These are phyloP conservation scores for Trichosporon faecale DNA, from an alignment of 1,284 basidiomycete species.

Conservation along the genomic window DNA sequence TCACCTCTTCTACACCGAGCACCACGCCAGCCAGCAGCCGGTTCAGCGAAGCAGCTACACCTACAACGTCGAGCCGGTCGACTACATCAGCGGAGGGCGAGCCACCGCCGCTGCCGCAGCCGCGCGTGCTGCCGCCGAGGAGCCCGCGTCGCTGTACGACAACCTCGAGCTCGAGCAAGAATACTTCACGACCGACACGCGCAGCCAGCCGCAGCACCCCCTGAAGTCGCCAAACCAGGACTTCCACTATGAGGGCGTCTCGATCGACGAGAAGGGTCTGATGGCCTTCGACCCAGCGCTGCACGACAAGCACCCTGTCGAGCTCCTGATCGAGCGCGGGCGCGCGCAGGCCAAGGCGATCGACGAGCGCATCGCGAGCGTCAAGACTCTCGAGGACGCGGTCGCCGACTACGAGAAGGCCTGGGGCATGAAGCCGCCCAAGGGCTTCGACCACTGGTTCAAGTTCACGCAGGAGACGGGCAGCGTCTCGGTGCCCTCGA, in stretches of 20 bases:
- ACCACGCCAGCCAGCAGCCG: background rate
- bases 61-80: background rate
- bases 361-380: slow-evolving; percentile 27
- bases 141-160: background rate
- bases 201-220: slow-evolving; percentile 14
- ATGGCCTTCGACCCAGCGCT: slow-evolving; percentile 17
- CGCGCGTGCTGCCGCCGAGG: background rate
- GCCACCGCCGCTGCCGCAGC: background rate
- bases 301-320: slow-evolving; percentile 38
- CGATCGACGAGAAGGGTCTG: slow-evolving; percentile 24
- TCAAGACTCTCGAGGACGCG: slow-evolving; percentile 33
- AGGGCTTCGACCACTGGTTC: slow-evolving; percentile 45
- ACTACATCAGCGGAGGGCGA: background rate
- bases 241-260: slow-evolving; percentile 15
- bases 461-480: slow-evolving; percentile 30
- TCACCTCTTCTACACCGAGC: background rate
- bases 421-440: slow-evolving; percentile 40
- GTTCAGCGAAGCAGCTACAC: background rate
- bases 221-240: slow-evolving; percentile 17
- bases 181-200: background rate
- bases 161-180: slow-evolving; percentile 2
- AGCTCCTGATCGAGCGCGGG: slow-evolving; percentile 35
- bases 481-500: slow-evolving; percentile 29
- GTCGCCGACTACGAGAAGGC: slow-evolving; percentile 37
- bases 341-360: slow-evolving; percentile 27